Evolutionary conservation across 208 protist genomes (phyloP), one percentile per base, ranked within the genome.

Genomic region (Porcisia deanei): DNA sequence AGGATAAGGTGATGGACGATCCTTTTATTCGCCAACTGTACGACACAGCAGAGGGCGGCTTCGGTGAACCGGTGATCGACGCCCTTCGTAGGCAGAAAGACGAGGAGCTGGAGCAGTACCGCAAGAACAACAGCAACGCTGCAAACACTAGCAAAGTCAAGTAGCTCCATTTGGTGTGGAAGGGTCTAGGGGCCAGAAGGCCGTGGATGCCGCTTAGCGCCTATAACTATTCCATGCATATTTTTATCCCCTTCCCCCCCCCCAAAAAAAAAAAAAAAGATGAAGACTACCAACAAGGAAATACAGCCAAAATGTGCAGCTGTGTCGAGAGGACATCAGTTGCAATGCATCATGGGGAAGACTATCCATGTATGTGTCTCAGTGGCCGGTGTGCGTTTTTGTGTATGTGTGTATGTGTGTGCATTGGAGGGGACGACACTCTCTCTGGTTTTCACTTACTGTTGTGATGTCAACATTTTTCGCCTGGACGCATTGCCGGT

Each of bases 101-200:
- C 52, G 94, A 96, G 65, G 93, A 97, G 77, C 83, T 97, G 43
- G 91, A 95, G 75, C 87, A 93, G 79, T 94, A 94, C 80, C 85
- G 90, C 58, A 90, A 88, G 68, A 75, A 75, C 16, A 75, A 67
- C 58, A 71, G 43, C 55, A 78, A n/a, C 39, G 63, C 57, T 3
- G 73, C 60, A 30, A 79, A 72, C 57, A 49, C 25, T 41, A 55
- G 45, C 66, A 75, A 65, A 34, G 43, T 43, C 22, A 66, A 75
- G 58, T 75, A 41, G 64, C 22, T 6, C 39, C 30, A 30, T 6
- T 41, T 66, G 61, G 6, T 10, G 39, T n/a, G 61, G 20, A 43
- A 8, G 58, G 30, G 7, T 4, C 1, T 6, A 61, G 34, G 20
- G 20, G 39, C 8, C n/a, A 10, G 20, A 49, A 45, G 20, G 22